Base-by-base conservation (phyloP, 1,139 yeast species). In the Pneumocystis oryctolagi region DNA sequence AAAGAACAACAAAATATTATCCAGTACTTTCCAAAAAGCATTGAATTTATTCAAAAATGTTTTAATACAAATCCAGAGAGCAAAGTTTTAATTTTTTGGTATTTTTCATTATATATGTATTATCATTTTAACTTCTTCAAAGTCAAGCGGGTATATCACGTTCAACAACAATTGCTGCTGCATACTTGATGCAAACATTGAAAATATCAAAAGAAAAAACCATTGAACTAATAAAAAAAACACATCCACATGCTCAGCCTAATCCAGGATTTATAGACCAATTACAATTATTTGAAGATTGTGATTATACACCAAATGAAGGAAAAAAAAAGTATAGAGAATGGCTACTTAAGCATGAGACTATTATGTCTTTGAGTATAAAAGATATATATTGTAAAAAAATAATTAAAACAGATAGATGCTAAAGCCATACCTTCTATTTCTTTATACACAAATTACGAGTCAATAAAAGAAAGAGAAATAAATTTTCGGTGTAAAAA, bases 121-220 rank as follows among this genome's bases (percentile, higher is more conserved):
- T 25, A 47, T 12, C 8, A 47, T n/a, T 25, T 9, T 31, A 47
- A 47, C 25, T 76, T 20, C 76, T 77, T 20, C 79, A 76, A 65
- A 77, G 75, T 66, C 66, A 62, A 8, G 96, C 96, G 37, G 98
- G 98, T 1, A 81, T 84, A 34, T 87, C 96, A 1, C 76, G 98
- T 67, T 85, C 96, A 0, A 88, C 82, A 0, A 76, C 95, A 0
- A 77, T 89, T 39, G 76, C 84, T 16, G 78, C 84, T 57, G 95
- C 95, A 1, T 92, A 85, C 72, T 73, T 92, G 66, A 89, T 92
- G 94, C 81, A 82, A 70, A 80, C 82, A 66, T 83, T 85, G 73
- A 79, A 82, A 8, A 78, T 88, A 71, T 74, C 76, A 8, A 74
- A 82, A 20, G 77, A 80, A 14, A 84, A 84, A 66, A 85, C 96